A percentile compares a stretch with the other conserved stretches of the same genome.
Conservation (phyloP, 129 eudicot species). For the Flaveria ramosissima region DNA sequence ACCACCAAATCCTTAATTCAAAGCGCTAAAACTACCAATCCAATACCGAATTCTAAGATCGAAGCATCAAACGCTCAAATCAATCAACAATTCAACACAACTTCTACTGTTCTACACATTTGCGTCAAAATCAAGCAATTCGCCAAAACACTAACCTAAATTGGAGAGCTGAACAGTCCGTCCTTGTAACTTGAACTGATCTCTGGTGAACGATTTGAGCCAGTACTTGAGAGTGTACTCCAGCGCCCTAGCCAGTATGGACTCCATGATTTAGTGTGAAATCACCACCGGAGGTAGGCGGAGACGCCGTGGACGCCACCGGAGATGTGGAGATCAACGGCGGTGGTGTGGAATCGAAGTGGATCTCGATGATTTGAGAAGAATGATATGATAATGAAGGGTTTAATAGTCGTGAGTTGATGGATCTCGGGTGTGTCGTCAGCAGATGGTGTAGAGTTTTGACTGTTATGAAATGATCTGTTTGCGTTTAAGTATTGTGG, state of each 20-base stretch:
- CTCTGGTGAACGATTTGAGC: slow-evolving; percentile 91
- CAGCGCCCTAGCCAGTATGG: slow-evolving; percentile 85
- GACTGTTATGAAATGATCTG: slow-evolving; percentile 36
- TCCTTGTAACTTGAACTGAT: slow-evolving; percentile 97
- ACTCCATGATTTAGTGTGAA: slow-evolving; percentile 52
- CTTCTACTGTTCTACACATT: slow-evolving; percentile 4
- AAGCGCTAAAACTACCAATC: slow-evolving; percentile 8
- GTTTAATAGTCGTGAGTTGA: not conserved
- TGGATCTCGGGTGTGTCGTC: slow-evolving; percentile 27
- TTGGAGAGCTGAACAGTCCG: slow-evolving; percentile 86
- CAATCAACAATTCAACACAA: slow-evolving; percentile 6
- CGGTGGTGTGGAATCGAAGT: slow-evolving; percentile 7
- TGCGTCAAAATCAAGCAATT: slow-evolving; percentile 20
- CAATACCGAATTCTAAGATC: slow-evolving; percentile 11
- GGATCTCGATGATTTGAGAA: slow-evolving; percentile 23
- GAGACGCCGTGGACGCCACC: slow-evolving; percentile 21
- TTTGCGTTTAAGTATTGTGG: slow-evolving; percentile 6
- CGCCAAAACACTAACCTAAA: slow-evolving; percentile 51
- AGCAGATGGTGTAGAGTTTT: slow-evolving; percentile 25
- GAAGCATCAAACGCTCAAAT: slow-evolving; percentile 21
- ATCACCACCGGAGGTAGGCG: not conserved
- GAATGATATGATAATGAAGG: slow-evolving; percentile 18
- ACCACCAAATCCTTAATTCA: slow-evolving; percentile 7
- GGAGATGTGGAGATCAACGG: slow-evolving; percentile 27
- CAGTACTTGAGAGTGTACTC: slow-evolving; percentile 96